These are phyloP conservation scores for Dendrobium huoshanense DNA, from an alignment of 106 monocot genomes.

Conservation along the genomic window DNA sequence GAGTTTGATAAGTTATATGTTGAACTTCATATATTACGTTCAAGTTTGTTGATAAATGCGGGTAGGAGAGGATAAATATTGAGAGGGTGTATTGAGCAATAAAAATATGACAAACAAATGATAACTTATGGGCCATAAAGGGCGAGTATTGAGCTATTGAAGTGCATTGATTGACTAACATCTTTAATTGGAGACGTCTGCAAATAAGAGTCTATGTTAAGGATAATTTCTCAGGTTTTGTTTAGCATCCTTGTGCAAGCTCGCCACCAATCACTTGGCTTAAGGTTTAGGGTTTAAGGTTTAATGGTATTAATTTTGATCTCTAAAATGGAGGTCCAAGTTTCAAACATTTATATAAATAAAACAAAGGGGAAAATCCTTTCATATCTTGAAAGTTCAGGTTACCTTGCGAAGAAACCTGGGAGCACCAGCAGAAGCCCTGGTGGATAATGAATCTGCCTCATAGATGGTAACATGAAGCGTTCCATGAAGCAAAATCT, in stretches of 20 bases:
- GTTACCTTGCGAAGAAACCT: constrained; percentile 47
- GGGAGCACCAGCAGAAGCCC: constrained; percentile 25
- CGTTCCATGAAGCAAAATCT: constrained; percentile 63
- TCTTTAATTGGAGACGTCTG: background rate
- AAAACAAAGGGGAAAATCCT: background rate
- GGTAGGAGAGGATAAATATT: background rate
- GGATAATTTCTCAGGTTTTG: background rate
- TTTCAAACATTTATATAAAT: background rate
- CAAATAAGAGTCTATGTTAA: background rate
- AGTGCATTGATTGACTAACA: background rate
- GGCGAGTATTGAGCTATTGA: background rate
- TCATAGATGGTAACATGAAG: constrained; percentile 67
- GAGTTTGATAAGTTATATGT: background rate
- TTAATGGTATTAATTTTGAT: background rate
- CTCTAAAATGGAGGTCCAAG: background rate
- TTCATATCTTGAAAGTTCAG: background rate
- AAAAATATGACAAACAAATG: background rate
- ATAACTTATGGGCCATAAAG: background rate
- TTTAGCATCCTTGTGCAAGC: background rate
- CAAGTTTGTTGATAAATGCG: background rate
- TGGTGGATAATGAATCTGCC: constrained; percentile 26
- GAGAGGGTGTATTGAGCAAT: background rate
- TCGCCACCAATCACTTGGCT: background rate
- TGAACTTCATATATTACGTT: background rate
- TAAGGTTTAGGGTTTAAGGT: background rate